Conservation (phyloP, 441 rosid genomes). For the Eugenia klotzschiana region DNA sequence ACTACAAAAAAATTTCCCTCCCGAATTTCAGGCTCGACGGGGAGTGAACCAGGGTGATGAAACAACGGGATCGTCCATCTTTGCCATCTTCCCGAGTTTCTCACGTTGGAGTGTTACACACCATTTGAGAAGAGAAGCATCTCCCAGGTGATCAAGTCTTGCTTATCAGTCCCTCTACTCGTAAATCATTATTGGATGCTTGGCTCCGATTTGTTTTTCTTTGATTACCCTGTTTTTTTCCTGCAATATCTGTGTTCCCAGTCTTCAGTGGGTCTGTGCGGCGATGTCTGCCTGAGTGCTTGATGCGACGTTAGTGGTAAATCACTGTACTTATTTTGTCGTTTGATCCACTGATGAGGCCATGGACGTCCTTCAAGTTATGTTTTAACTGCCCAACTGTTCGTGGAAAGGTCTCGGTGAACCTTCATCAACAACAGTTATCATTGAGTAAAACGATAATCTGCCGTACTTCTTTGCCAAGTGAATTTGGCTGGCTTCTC, state of each 20-base stretch:
- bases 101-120: background rate
- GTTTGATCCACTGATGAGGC: background rate
- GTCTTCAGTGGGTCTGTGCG: background rate
- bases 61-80: background rate
- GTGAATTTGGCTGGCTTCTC: background rate
- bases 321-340: background rate
- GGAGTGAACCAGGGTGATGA: background rate
- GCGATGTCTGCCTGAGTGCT: background rate
- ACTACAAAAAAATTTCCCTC: background rate
- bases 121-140: background rate
- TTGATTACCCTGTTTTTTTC: background rate
- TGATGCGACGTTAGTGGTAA: background rate
- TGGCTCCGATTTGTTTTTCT: background rate
- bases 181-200: background rate
- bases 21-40: background rate
- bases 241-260: background rate
- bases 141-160: background rate
- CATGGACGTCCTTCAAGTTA: too few relatives aligned
- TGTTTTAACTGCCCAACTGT: background rate
- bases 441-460: too few relatives aligned
- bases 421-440: background rate
- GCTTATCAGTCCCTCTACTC: background rate
- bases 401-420: background rate
- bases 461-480: background rate
- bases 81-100: background rate